Percentiles rank a stretch among this genome's conserved stretches.
phyloP scores from a whole-genome alignment of 768 basidiomycete genomes.

The Hericium alpestre region DNA sequence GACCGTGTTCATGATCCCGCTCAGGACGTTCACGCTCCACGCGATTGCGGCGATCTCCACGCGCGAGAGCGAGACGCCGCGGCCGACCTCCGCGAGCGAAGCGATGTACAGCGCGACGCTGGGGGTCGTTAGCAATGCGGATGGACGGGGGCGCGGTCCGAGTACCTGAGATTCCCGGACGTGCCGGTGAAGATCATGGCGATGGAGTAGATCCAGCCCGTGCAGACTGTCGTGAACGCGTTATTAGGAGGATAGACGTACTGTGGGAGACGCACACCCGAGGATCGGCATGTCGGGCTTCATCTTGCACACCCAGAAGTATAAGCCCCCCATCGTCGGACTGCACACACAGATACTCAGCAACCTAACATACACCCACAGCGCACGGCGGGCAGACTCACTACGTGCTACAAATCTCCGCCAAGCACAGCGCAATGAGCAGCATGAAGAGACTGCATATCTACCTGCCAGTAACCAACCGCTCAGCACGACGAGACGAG shows the following conservation, averaged over 20 bases:
- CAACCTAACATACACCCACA: too few species aligned
- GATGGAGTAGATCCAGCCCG: conserved; percentile 52
- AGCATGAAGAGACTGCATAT: conserved; percentile 52
- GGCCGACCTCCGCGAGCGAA: conserved; percentile 40
- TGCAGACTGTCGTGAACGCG: conserved; percentile 15
- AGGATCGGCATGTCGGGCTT: conserved; percentile 42
- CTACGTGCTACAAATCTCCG: conserved; percentile 52
- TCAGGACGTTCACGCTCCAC: conserved; percentile 46
- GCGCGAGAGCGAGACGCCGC: conserved; percentile 31
- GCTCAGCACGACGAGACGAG: background rate
- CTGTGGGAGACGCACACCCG: conserved; percentile 31
- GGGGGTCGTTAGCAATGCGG: background rate
- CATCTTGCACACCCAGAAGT: conserved; percentile 57
- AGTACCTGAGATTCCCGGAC: conserved; percentile 44
- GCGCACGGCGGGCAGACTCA: conserved; percentile 18
- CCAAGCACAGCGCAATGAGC: conserved; percentile 43
- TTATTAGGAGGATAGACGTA: background rate
- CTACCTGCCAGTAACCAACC: conserved; percentile 13
- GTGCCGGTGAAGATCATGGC: conserved; percentile 52
- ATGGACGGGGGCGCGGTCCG: background rate
- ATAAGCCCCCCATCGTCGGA: conserved; percentile 48
- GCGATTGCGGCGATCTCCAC: conserved; percentile 43
- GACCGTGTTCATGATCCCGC: conserved; percentile 40
- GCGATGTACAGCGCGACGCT: conserved; percentile 47
- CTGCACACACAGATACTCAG: conserved; percentile 14